These are phyloP conservation scores for Caulochytrium protostelioides DNA, from an alignment of 371 early-diverging fungal species.

Conservation along the genomic window DNA sequence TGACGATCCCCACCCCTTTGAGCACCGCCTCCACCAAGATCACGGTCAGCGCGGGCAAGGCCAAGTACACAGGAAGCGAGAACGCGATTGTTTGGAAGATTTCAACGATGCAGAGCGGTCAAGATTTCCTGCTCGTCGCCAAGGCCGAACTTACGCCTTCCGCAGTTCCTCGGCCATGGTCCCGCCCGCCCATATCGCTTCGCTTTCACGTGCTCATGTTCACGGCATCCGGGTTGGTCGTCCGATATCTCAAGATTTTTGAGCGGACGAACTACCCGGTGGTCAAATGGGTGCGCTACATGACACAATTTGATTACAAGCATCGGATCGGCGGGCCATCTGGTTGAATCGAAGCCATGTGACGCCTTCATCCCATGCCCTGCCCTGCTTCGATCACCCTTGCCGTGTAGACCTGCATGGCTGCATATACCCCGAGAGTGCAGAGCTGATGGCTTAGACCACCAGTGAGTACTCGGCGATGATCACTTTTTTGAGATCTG, in stretches of 20 bases:
- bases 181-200: constrained; percentile 71
- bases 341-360: too few relatives aligned
- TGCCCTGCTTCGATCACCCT: too few relatives aligned
- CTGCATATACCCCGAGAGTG: too few relatives aligned
- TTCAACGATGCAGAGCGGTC: constrained; percentile 56
- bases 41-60: constrained; percentile 49
- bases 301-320: too few relatives aligned
- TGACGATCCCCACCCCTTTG: constrained; percentile 63
- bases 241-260: constrained; percentile 73
- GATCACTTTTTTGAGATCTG: too few relatives aligned
- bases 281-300: constrained; percentile 83
- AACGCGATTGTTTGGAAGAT: constrained; percentile 81
- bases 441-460: too few relatives aligned
- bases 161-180: constrained; percentile 61
- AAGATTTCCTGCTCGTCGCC: constrained; percentile 46
- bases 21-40: constrained; percentile 52
- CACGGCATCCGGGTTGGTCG: constrained; percentile 67
- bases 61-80: constrained; percentile 64
- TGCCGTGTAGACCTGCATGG: too few relatives aligned
- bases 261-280: constrained; percentile 72
- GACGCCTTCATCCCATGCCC: too few relatives aligned
- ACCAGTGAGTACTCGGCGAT: too few relatives aligned
- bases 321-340: too few relatives aligned
- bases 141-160: constrained; percentile 50
- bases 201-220: constrained; percentile 69